phyloP scores from a whole-genome alignment of 106 monocot species.

The Platanthera guangdongensis region DNA sequence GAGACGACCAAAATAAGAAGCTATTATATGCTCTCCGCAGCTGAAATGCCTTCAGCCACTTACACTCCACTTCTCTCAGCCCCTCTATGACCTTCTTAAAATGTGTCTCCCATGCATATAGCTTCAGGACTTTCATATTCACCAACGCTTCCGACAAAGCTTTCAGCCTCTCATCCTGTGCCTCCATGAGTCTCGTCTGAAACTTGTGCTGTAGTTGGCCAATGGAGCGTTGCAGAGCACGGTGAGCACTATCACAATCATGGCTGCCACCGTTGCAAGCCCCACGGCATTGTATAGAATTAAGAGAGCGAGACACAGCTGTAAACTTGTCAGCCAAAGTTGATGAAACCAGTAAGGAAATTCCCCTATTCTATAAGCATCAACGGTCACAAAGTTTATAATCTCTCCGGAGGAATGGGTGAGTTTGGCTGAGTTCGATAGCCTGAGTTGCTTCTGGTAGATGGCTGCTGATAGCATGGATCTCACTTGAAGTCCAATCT shows the following conservation, averaged over 20 bases:
- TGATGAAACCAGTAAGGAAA: conserved; percentile 94
- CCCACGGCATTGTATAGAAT: conserved; percentile 86
- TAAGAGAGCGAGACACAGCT: conserved; percentile 64
- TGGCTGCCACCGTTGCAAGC: conserved; percentile 64
- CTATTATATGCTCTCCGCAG: conserved; percentile 63
- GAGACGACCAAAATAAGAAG: conserved; percentile 82
- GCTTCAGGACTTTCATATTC: conserved; percentile 93
- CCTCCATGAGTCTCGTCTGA: conserved; percentile 71
- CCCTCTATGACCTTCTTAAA: conserved; percentile 67
- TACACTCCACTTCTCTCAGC: conserved; percentile 45
- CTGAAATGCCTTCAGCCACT: conserved; percentile 73
- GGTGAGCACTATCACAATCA: conserved; percentile 67
- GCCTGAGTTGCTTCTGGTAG: conserved; percentile 67
- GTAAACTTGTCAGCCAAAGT: conserved; percentile 78
- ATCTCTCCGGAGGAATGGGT: conserved; percentile 86
- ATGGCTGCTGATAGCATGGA: conserved; percentile 79
- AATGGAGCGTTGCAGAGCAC: conserved; percentile 78
- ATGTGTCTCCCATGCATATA: conserved; percentile 92
- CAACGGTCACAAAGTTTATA: conserved; percentile 84
- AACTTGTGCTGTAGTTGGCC: conserved; percentile 79
- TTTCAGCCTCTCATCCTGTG: conserved; percentile 85
- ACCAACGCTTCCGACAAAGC: conserved; percentile 80
- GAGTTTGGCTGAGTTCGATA: conserved; percentile 64
- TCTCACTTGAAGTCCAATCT: conserved; percentile 60
- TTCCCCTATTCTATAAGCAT: conserved; percentile 91